Evolutionary conservation across 192 early-diverging fungal species (phyloP), one percentile per base, ranked within the genome.

Genomic region (Coemansia sp.): DNA sequence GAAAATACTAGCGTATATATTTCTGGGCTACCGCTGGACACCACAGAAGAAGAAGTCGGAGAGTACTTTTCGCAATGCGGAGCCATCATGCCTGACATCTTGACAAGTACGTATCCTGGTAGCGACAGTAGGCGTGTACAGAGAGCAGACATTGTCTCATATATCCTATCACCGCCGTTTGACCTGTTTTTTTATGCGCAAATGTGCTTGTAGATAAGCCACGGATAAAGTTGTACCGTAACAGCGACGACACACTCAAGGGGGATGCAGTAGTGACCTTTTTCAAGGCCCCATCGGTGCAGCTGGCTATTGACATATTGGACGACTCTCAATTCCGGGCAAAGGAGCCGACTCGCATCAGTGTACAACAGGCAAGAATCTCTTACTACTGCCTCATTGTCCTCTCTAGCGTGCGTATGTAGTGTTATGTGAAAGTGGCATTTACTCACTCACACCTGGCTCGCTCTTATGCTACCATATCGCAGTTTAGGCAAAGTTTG

Each of bases 251-350:
- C 9, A 66, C 71, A 9, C 72, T 88, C 27, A 97, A 96, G 73
- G 97, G 97, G 2, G 97, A 99, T 77, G 97, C 91, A 7, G 80
- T 99, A 7, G 90, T 99, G 8, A 93, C 90, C 13, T 99, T 93
- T 76, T 90, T 96, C 70, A 93, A 95, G 73, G 90, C 89, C 46
- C 95, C 97, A 68, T 95, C 93, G 2, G 95, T 99, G 20, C 72
- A 88, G 20, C 79, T 99, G 38, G 93, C 95, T 2, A 84, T 94
- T 18, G 85, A 93, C 64, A 85, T 99, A 24, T 49, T 97, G 81
- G 95, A 98, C 69, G 96, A 99, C 18, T 85, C 91, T 8, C 89
- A 90, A 29, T 92, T 96, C 43, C 89, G 95, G 9, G 73, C 87
- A 4, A 91, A 90, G 2, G 85, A 88, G 16, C 53, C 79, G 3